Conservation (phyloP, 768 basidiomycete genomes). For the Collybia sp. region DNA sequence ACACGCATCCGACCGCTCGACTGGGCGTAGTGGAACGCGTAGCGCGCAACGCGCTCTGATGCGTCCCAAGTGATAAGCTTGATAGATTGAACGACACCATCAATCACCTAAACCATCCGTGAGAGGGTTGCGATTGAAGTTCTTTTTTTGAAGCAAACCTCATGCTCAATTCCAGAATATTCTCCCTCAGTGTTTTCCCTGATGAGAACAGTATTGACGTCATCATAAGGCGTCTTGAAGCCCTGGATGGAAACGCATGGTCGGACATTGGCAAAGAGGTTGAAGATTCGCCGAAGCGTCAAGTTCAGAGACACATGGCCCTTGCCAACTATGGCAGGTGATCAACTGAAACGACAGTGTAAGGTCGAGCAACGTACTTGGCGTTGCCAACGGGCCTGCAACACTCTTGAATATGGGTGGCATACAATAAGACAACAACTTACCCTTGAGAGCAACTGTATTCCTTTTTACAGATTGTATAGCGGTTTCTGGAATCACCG, state of each 20-base stretch:
- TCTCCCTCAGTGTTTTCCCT: constrained; percentile 99
- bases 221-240: constrained; percentile 97
- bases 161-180: constrained; percentile 99
- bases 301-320: constrained; percentile 98
- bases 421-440: constrained; percentile 8
- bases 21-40: constrained; percentile 98
- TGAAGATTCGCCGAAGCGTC: constrained; percentile 95
- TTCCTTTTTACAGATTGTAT: constrained; percentile 93
- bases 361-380: constrained; percentile 56
- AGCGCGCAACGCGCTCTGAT: constrained; percentile 96
- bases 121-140: not conserved
- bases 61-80: constrained; percentile 99
- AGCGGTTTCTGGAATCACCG: constrained; percentile 90
- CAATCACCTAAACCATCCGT: constrained; percentile 58
- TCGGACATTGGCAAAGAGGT: constrained; percentile 97
- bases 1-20: constrained; percentile 84
- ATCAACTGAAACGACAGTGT: not conserved
- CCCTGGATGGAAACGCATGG: constrained; percentile 95
- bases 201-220: constrained; percentile 96
- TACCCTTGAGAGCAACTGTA: constrained; percentile 96
- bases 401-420: constrained; percentile 2
- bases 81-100: constrained; percentile 98
- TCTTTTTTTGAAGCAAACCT: constrained; percentile 45
- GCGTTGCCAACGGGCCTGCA: constrained; percentile 90
- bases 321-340: constrained; percentile 76